Evolutionary conservation across 2,329 filamentous ascomycete genomes (phyloP).

Genomic region (Parafenestella ontariensis): DNA sequence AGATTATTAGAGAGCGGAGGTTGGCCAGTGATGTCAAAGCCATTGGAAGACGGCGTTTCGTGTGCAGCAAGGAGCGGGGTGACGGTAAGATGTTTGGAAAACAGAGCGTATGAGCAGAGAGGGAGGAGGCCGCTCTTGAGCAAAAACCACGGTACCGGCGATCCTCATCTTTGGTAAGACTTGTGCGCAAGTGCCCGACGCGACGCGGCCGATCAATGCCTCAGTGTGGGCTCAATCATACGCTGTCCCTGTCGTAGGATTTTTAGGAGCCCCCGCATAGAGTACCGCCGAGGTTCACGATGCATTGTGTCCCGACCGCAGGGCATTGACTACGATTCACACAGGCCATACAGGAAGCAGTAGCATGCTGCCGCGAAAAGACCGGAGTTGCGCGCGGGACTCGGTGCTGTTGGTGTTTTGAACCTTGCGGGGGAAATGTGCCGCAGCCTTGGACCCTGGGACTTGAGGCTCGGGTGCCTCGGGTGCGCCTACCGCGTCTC

Average conservation of each 20-base stretch:
- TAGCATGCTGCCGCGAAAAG: not conserved
- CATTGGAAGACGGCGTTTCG: slow-evolving; percentile 18
- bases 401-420: not conserved
- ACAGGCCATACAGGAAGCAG: not conserved
- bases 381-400: not conserved
- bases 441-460: not conserved
- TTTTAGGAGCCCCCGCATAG: not conserved
- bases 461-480: not conserved
- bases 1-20: slow-evolving; percentile 15
- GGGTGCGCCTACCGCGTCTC: not conserved
- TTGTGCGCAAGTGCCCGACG: slow-evolving; percentile 21
- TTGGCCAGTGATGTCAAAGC: slow-evolving; percentile 9
- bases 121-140: slow-evolving; percentile 12
- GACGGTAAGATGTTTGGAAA: slow-evolving; percentile 4
- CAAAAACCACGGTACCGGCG: slow-evolving; percentile 12
- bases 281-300: not conserved
- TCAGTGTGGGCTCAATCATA: slow-evolving; percentile 14
- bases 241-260: slow-evolving; percentile 8
- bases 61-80: slow-evolving; percentile 8
- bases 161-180: slow-evolving; percentile 31
- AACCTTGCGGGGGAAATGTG: not conserved
- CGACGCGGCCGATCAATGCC: slow-evolving; percentile 34
- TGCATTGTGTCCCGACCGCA: not conserved
- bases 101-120: slow-evolving; percentile 5
- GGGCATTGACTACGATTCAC: not conserved